These are phyloP conservation scores for Panellus pusillus DNA, from an alignment of 768 basidiomycete species.

Conservation along the genomic window DNA sequence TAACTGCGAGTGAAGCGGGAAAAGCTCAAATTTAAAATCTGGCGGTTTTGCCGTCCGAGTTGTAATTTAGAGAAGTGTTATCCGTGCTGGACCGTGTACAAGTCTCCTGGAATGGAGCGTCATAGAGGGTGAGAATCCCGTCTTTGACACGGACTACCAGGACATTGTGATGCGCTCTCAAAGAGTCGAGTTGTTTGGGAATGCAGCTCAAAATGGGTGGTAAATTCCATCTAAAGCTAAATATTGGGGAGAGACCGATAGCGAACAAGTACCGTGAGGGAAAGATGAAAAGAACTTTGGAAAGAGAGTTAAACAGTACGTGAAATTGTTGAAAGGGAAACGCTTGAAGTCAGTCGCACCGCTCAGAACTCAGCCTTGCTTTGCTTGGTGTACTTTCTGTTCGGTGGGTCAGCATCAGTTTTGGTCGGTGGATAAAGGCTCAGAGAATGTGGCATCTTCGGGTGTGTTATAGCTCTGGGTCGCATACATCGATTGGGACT, in stretches of 20 bases:
- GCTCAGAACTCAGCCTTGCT: slow-evolving; percentile 52
- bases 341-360: slow-evolving; percentile 71
- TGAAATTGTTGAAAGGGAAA: slow-evolving; percentile 83
- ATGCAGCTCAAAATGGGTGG: slow-evolving; percentile 83
- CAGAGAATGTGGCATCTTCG: too few relatives aligned
- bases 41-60: slow-evolving; percentile 58
- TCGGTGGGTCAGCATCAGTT: slow-evolving; percentile 70
- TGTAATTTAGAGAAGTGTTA: slow-evolving; percentile 80
- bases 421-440: slow-evolving; percentile 56
- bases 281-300: slow-evolving; percentile 82
- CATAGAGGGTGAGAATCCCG: slow-evolving; percentile 75
- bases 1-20: slow-evolving; percentile 87
- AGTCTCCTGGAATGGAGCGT: slow-evolving; percentile 79
- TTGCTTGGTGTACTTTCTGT: slow-evolving; percentile 53
- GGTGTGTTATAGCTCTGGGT: too few relatives aligned
- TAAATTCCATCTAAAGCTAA: slow-evolving; percentile 86
- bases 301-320: slow-evolving; percentile 81
- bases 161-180: slow-evolving; percentile 70
- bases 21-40: slow-evolving; percentile 84
- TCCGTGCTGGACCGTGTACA: slow-evolving; percentile 71
- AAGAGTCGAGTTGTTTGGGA: slow-evolving; percentile 86
- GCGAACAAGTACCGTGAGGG: slow-evolving; percentile 83
- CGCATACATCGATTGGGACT: too few relatives aligned
- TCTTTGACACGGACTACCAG: slow-evolving; percentile 56
- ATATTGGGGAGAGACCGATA: slow-evolving; percentile 82